A percentile compares a stretch with the other conserved stretches of the same genome.
Evolutionary conservation across 352 stramenopile genomes (phyloP).

Genomic region (Globisporangium nodosum): DNA sequence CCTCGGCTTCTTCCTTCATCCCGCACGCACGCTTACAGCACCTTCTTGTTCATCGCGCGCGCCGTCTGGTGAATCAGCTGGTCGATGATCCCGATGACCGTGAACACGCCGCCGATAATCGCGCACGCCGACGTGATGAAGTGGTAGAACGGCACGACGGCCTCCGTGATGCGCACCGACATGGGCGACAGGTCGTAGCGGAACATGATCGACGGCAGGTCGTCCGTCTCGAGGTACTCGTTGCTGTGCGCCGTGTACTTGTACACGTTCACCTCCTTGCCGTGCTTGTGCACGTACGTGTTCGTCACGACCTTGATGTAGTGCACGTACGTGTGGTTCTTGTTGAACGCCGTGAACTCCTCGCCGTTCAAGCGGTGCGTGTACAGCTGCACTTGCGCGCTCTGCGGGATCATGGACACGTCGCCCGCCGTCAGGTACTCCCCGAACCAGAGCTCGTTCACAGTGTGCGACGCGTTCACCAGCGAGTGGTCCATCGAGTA

Average conservation of each 20-base stretch:
- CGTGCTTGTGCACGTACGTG: constrained; percentile 70
- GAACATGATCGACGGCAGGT: constrained; percentile 89
- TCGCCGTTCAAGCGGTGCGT: constrained; percentile 92
- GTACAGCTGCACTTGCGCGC: constrained; percentile 88
- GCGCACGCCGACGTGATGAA: constrained; percentile 94
- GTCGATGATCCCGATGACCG: constrained; percentile 93
- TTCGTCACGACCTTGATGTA: constrained; percentile 99
- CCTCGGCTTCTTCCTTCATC: not conserved
- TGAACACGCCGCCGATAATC: constrained; percentile 95
- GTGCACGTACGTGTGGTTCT: constrained; percentile 97
- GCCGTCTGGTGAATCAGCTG: constrained; percentile 83
- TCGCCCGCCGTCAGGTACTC: constrained; percentile 48
- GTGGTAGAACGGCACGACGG: constrained; percentile 91
- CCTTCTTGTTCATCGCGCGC: constrained; percentile 86
- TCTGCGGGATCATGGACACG: constrained; percentile 77
- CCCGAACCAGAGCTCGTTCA: constrained; percentile 97
- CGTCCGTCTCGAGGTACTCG: constrained; percentile 83
- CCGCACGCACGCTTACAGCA: constrained; percentile 48
- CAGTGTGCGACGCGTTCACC: constrained; percentile 93
- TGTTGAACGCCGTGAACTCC: constrained; percentile 87
- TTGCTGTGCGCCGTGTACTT: constrained; percentile 90
- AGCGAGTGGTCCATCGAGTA: constrained; percentile 85
- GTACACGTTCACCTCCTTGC: constrained; percentile 68
- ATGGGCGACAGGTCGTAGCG: constrained; percentile 88
- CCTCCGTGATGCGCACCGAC: constrained; percentile 94